These are phyloP conservation scores for Phytomonas francai DNA, from an alignment of 208 protist genomes.

Conservation along the genomic window DNA sequence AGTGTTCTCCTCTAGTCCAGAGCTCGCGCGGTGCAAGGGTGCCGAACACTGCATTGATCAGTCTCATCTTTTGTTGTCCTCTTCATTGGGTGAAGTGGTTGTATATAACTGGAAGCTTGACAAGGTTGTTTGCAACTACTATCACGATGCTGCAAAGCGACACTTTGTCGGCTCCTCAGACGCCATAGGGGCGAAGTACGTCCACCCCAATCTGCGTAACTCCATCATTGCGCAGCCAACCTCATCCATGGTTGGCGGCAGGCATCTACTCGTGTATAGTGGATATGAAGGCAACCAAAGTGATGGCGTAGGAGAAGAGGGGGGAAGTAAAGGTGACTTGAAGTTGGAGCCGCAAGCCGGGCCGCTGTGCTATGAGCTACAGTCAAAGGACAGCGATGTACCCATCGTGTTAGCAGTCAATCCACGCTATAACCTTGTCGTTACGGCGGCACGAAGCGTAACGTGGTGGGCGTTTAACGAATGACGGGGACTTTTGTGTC, in stretches of 20 bases:
- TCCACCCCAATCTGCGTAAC: constrained; percentile 23
- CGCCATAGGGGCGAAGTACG: constrained; percentile 53
- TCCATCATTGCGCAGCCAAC: constrained; percentile 55
- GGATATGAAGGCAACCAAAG: background rate
- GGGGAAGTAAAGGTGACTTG: background rate
- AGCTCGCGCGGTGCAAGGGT: constrained; percentile 43
- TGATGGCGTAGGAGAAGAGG: background rate
- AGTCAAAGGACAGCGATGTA: constrained; percentile 72
- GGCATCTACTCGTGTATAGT: constrained; percentile 72
- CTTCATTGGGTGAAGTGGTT: constrained; percentile 50
- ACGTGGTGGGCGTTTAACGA: constrained; percentile 79
- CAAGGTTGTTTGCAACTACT: constrained; percentile 38
- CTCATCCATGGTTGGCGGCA: constrained; percentile 42
- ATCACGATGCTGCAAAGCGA: constrained; percentile 35
- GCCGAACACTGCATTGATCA: constrained; percentile 33
- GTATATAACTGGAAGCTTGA: constrained; percentile 29
- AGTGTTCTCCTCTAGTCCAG: constrained; percentile 33
- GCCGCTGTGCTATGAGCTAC: constrained; percentile 48
- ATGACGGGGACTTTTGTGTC: constrained; percentile 2
- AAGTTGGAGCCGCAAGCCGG: constrained; percentile 13
- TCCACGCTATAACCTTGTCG: constrained; percentile 45
- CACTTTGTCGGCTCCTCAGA: constrained; percentile 60
- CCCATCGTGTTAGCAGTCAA: constrained; percentile 62
- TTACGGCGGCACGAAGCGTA: constrained; percentile 54
- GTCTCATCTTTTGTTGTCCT: constrained; percentile 44